These are phyloP conservation scores for Alternaria angustiovoidea DNA, from an alignment of 2,329 filamentous ascomycete genomes.

Conservation along the genomic window DNA sequence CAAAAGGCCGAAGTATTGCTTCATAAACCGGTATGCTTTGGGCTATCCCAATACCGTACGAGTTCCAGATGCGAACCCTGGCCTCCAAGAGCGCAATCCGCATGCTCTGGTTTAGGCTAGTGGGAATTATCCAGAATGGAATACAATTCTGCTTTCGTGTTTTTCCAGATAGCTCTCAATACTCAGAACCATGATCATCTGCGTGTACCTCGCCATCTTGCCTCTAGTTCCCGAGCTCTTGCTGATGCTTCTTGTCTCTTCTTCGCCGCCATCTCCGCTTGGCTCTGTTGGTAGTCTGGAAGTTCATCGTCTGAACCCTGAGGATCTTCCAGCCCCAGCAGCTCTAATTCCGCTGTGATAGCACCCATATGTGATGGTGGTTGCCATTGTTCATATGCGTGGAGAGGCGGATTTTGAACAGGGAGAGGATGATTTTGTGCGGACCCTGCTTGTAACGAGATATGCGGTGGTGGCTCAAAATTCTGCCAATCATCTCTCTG, in stretches of 20 bases:
- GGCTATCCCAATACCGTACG: not conserved
- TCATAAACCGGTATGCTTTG: not conserved
- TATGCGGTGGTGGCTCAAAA: constrained; percentile 29
- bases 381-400: constrained; percentile 26
- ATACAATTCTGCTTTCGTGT: not conserved
- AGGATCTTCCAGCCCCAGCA: constrained; percentile 43
- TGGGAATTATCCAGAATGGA: not conserved
- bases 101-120: not conserved
- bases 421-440: constrained; percentile 18
- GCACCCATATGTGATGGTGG: constrained; percentile 31
- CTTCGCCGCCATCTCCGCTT: constrained; percentile 54
- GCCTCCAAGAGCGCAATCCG: too few species aligned
- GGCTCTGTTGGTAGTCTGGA: constrained; percentile 58
- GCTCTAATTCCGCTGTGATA: constrained; percentile 42
- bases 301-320: constrained; percentile 49
- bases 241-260: constrained; percentile 53
- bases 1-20: not conserved
- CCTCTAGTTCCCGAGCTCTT: constrained; percentile 56
- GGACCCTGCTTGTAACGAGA: constrained; percentile 20
- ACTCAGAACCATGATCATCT: not conserved
- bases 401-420: constrained; percentile 5
- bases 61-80: not conserved
- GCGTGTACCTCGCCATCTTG: constrained; percentile 49
- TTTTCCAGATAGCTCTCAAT: not conserved
- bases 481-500: constrained; percentile 37